Evolutionary conservation across 2,329 filamentous ascomycete genomes (phyloP), one percentile per base, ranked within the genome.

Genomic region (Penicillium sumatraense): DNA sequence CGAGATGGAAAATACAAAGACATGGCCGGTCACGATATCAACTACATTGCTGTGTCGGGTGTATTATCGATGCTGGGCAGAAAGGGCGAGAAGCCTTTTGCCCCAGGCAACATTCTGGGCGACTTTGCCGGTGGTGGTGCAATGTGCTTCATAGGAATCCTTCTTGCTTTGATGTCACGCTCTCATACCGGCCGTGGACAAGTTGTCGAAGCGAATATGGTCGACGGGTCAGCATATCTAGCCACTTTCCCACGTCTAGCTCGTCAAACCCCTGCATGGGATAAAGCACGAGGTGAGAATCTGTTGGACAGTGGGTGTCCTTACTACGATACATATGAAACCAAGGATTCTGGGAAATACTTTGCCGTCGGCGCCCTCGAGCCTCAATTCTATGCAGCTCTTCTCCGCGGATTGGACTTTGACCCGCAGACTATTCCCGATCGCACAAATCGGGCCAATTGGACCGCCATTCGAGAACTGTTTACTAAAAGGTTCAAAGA

Each of bases 21-120:
- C 67, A 97, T 96, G 93, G 92, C 93, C 0, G 93, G 93, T 41
- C 93, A 97, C 71, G 93, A 97, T 72, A 96, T 97, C 73, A 97
- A 98, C 71, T 98, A 98, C 75, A 88, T 98, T 38, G 91, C 93
- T 46, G 90, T 96, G 0, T 89, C 89, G 0, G 93, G 93, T 0
- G 88, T 89, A 1, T 76, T 98, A 24, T 82, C 83, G 0, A 80
- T 96, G 75, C 83, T 98, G 3, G 93, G 93, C 1, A 80, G 89
- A 0, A 78, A 79, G 24, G 83, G 81, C 14, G 84, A 88, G 68
- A 86, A 85, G 61, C 93, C 93, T 1, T 87, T 89, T 58, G 83
- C 93, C 16, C 95, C 95, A 0, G 85, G 80, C 5, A 98, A 98
- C 68, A 82, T 98, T 16, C 77, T 98, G 1, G 93, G 86, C 0